phyloP scores from a whole-genome alignment of 2,329 filamentous ascomycete species.

The Nannizziopsis barbatae region DNA sequence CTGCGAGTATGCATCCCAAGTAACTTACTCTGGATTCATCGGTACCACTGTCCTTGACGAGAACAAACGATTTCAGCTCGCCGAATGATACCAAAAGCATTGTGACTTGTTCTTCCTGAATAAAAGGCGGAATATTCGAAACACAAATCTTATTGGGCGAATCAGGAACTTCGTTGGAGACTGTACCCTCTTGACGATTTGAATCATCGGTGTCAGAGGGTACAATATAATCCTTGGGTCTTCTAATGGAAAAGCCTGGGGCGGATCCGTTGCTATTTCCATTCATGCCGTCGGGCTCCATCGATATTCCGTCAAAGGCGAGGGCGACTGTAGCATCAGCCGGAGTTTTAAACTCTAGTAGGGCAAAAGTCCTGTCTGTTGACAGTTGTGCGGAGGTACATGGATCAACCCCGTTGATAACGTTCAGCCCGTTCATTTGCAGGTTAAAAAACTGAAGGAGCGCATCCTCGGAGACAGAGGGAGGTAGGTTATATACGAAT shows the following conservation, averaged over 20 bases:
- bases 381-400: conserved; percentile 76
- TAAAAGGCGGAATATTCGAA: conserved; percentile 74
- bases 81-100: conserved; percentile 87
- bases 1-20: neutral
- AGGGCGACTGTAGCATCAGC: conserved; percentile 84
- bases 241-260: conserved; percentile 56
- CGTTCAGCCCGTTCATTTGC: conserved; percentile 91
- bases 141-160: conserved; percentile 93
- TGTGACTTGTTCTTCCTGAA: conserved; percentile 81
- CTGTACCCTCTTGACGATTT: conserved; percentile 61
- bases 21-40: conserved; percentile 70
- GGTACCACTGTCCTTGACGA: conserved; percentile 76
- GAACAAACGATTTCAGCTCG: conserved; percentile 78
- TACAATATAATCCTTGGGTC: conserved; percentile 95
- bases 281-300: conserved; percentile 52
- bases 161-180: conserved; percentile 75
- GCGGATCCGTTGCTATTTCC: conserved; percentile 44
- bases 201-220: conserved; percentile 65
- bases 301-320: conserved; percentile 77
- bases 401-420: conserved; percentile 71
- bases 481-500: conserved; percentile 71
- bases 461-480: conserved; percentile 60
- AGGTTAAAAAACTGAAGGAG: conserved; percentile 85
- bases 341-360: conserved; percentile 80
- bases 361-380: conserved; percentile 65